Conservation (phyloP, 23 red algal species). For the Gracilaria gracilis region DNA sequence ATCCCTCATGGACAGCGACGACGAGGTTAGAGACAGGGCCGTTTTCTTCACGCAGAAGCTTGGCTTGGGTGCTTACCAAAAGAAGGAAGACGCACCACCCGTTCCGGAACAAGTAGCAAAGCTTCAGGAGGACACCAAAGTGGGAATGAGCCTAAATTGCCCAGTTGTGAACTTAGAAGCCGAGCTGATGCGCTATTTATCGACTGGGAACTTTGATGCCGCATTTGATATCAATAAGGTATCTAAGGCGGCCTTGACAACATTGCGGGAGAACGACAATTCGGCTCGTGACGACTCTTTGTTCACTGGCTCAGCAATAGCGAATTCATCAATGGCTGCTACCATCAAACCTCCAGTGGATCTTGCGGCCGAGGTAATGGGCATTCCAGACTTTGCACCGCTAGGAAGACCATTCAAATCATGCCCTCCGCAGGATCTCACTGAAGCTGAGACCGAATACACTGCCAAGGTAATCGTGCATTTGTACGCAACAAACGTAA, state of each 20-base stretch:
- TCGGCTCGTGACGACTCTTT: slow-evolving; percentile 10
- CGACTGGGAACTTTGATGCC: slow-evolving; percentile 43
- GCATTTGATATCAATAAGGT: slow-evolving; percentile 62
- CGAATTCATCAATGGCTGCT: not conserved
- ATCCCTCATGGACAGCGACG: slow-evolving; percentile 93
- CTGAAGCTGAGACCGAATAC: slow-evolving; percentile 96
- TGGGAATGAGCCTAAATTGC: slow-evolving; percentile 56
- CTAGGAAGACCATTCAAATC: slow-evolving; percentile 91
- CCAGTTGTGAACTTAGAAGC: slow-evolving; percentile 82
- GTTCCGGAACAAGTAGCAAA: slow-evolving; percentile 30
- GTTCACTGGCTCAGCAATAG: not conserved
- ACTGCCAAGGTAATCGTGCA: slow-evolving; percentile 84
- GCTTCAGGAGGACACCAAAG: slow-evolving; percentile 45
- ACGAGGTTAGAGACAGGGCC: slow-evolving; percentile 98
- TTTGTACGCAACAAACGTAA: slow-evolving; percentile 68
- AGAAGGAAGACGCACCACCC: slow-evolving; percentile 19
- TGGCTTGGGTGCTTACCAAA: slow-evolving; percentile 70
- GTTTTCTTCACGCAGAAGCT: slow-evolving; percentile 79
- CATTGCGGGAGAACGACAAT: not conserved
- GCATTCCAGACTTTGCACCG: slow-evolving; percentile 62
- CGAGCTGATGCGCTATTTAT: slow-evolving; percentile 75
- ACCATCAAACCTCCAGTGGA: slow-evolving; percentile 40
- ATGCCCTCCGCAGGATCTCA: slow-evolving; percentile 80
- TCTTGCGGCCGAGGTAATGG: slow-evolving; percentile 69
- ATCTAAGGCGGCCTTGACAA: slow-evolving; percentile 67